These are phyloP conservation scores for Saccharomycopsis capsularis DNA, from an alignment of 805 yeast species.

Conservation along the genomic window DNA sequence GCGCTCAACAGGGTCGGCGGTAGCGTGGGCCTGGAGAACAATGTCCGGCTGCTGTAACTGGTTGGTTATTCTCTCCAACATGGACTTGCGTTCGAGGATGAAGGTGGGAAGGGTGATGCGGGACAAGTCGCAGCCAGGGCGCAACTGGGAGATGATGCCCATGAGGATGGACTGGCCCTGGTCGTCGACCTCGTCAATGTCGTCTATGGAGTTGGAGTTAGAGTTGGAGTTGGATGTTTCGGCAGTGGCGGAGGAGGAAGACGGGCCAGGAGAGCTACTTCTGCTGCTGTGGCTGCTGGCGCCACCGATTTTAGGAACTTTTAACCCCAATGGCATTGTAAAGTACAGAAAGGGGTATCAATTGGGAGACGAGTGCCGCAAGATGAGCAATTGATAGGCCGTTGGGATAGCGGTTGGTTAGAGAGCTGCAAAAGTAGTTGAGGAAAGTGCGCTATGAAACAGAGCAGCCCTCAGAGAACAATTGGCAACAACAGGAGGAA, in stretches of 20 bases:
- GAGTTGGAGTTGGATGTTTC: neutral
- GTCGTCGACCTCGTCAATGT: slow-evolving; percentile 86
- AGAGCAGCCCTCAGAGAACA: no score
- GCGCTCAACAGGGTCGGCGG: slow-evolving; percentile 54
- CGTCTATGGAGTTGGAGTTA: slow-evolving; percentile 39
- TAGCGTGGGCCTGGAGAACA: slow-evolving; percentile 58
- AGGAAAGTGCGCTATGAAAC: no score
- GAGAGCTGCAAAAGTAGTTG: no score
- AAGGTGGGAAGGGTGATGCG: slow-evolving; percentile 93
- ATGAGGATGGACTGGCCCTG: slow-evolving; percentile 81
- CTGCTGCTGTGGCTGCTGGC: slow-evolving; percentile 1
- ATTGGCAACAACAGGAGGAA: no score
- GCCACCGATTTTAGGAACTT: slow-evolving; percentile 16
- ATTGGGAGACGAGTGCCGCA: no score
- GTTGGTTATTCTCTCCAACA: slow-evolving; percentile 93
- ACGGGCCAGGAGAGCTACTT: neutral
- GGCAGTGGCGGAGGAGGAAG: slow-evolving; percentile 1
- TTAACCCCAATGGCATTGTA: slow-evolving; percentile 19
- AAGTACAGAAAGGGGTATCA: no score
- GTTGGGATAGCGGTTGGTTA: no score
- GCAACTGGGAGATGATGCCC: slow-evolving; percentile 82
- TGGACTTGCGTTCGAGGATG: slow-evolving; percentile 87
- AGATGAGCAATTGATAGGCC: no score
- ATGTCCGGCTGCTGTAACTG: slow-evolving; percentile 75
- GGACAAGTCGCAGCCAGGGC: slow-evolving; percentile 88